Evolutionary conservation across 2,329 filamentous ascomycete species (phyloP).

Genomic region (Xylaria sp.): DNA sequence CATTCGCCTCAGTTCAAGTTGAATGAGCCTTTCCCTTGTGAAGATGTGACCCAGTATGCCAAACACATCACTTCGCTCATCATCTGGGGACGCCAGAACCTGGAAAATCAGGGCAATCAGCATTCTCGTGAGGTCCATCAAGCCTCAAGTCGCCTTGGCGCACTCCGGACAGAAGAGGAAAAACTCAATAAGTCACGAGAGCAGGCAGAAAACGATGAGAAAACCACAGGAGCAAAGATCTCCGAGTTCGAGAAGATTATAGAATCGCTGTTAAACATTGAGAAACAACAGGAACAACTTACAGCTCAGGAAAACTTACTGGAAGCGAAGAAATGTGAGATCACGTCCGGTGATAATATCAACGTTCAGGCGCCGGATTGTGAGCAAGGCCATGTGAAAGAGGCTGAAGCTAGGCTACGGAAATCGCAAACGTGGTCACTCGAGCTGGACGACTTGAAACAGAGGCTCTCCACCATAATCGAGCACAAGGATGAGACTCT

Average conservation of each 20-base stretch:
- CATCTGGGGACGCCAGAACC: neutral
- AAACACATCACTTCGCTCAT: neutral
- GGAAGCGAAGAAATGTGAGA: neutral
- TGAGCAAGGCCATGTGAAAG: neutral
- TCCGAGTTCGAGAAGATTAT: neutral
- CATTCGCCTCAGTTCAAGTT: neutral
- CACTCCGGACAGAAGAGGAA: neutral
- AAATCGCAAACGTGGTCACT: neutral
- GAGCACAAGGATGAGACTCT: neutral
- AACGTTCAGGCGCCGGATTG: too few relatives aligned
- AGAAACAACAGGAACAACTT: neutral
- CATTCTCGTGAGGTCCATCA: neutral
- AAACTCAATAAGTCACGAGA: neutral
- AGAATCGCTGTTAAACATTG: neutral
- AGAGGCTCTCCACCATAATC: neutral
- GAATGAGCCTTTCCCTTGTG: neutral
- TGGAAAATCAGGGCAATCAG: neutral
- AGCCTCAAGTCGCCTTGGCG: neutral
- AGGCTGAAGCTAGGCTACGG: neutral
- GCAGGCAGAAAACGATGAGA: neutral
- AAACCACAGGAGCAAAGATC: neutral
- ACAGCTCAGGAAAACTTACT: neutral
- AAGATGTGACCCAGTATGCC: neutral
- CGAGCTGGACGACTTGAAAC: neutral
- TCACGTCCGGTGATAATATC: neutral